phyloP scores from a whole-genome alignment of 148 eudicot species.

The Simmondsia chinensis region DNA sequence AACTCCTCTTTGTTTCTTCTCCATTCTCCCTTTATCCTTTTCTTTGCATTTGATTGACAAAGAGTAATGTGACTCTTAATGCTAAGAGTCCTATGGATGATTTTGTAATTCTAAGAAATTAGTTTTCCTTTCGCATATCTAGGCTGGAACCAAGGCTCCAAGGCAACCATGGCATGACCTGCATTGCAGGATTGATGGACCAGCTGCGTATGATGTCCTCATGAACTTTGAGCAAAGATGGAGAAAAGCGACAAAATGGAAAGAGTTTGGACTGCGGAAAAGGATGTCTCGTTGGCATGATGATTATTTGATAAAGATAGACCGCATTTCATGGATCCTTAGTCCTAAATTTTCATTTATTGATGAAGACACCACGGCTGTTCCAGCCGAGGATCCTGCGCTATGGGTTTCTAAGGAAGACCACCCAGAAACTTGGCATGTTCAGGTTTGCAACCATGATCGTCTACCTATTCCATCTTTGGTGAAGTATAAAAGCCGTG shows the following conservation, averaged over 20 bases:
- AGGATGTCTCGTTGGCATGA: slow-evolving; percentile 67
- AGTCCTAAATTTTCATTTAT: slow-evolving; percentile 43
- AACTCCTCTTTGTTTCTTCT: no score
- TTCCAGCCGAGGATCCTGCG: slow-evolving; percentile 60
- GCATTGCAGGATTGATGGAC: slow-evolving; percentile 87
- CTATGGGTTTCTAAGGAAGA: slow-evolving; percentile 59
- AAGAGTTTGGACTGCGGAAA: slow-evolving; percentile 70
- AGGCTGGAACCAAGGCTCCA: slow-evolving; percentile 93
- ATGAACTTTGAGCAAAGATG: slow-evolving; percentile 97
- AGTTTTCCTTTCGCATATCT: slow-evolving; percentile 4
- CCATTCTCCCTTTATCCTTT: no score
- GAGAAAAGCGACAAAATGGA: slow-evolving; percentile 82
- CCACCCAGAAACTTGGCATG: slow-evolving; percentile 79
- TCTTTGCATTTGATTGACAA: no score
- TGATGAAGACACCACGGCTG: slow-evolving; percentile 25
- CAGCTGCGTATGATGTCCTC: slow-evolving; percentile 96
- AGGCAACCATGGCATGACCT: slow-evolving; percentile 99
- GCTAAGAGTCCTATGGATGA: no score
- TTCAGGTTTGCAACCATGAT: slow-evolving; percentile 48
- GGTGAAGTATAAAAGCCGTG: background rate
- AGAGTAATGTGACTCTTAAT: no score
- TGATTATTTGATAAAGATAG: slow-evolving; percentile 85
- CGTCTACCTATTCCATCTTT: background rate
- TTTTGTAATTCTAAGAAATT: no score
- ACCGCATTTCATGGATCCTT: slow-evolving; percentile 97